Evolutionary conservation across 345 rosid genomes (phyloP).

Genomic region (Corymbia maculata): DNA sequence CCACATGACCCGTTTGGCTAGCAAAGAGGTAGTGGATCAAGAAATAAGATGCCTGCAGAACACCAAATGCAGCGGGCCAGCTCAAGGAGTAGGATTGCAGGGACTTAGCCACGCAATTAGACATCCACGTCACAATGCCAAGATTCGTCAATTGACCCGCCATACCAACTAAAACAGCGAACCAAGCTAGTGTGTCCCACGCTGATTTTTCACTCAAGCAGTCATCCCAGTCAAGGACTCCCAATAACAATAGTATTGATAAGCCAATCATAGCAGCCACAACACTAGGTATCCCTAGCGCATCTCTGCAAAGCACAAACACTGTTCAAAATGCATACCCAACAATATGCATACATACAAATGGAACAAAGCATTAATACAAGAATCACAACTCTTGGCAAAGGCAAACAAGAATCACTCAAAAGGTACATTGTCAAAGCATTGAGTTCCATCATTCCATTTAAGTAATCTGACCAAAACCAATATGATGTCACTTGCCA

Average conservation of each 20-base stretch:
- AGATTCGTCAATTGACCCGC: slow-evolving; percentile 89
- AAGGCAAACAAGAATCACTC: neutral
- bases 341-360: neutral
- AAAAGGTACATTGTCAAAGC: neutral
- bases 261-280: slow-evolving; percentile 96
- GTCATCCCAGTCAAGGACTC: slow-evolving; percentile 96
- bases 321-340: neutral
- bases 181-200: slow-evolving; percentile 98
- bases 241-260: slow-evolving; percentile 71
- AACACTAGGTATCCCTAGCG: slow-evolving; percentile 79
- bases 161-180: slow-evolving; percentile 91
- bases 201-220: slow-evolving; percentile 94
- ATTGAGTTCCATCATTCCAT: neutral
- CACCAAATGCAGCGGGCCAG: slow-evolving; percentile 83
- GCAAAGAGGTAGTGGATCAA: slow-evolving; percentile 90
- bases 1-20: slow-evolving; percentile 96
- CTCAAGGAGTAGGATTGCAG: slow-evolving; percentile 70
- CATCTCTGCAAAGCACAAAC: slow-evolving; percentile 37
- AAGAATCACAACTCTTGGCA: neutral
- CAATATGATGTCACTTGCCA: neutral
- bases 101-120: slow-evolving; percentile 51
- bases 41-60: slow-evolving; percentile 95
- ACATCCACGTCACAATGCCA: slow-evolving; percentile 88
- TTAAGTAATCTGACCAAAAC: neutral
- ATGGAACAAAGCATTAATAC: neutral